A percentile compares a stretch with the other conserved stretches of the same genome.
Evolutionary conservation across 768 basidiomycete species (phyloP).

Genomic region (Tricholoma saponaceum): DNA sequence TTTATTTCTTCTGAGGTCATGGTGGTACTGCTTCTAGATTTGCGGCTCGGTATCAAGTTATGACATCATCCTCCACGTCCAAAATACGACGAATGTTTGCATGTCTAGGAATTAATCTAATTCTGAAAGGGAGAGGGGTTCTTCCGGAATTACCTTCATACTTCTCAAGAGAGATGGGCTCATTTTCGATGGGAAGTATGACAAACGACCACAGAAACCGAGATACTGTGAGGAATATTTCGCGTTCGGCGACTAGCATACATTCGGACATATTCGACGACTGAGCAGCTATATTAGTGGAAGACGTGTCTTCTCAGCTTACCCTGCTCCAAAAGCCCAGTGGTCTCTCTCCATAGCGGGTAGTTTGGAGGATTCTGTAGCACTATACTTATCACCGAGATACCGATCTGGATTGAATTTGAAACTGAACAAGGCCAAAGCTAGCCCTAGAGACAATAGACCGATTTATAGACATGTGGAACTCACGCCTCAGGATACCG

Average conservation of each 20-base stretch:
- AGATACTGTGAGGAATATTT: constrained; percentile 41
- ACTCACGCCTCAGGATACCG: constrained; percentile 34
- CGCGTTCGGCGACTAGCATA: constrained; percentile 40
- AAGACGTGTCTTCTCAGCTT: constrained; percentile 6
- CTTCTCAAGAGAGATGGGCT: constrained; percentile 40
- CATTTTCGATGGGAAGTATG: constrained; percentile 32
- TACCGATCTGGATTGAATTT: constrained; percentile 36
- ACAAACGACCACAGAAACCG: constrained; percentile 44
- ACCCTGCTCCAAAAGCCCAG: constrained; percentile 49
- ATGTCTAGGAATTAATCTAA: constrained; percentile 25
- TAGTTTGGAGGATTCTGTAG: constrained; percentile 39
- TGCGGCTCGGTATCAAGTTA: not conserved
- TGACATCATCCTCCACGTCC: not conserved
- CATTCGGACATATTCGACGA: constrained; percentile 40
- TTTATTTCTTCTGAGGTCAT: too few species aligned
- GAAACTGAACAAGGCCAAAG: not conserved
- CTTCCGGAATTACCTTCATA: constrained; percentile 43
- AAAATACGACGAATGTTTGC: constrained; percentile 21
- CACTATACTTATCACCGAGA: constrained; percentile 30
- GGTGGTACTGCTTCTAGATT: too few species aligned
- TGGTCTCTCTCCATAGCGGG: constrained; percentile 40
- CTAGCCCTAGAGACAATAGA: not conserved
- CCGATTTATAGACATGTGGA: constrained; percentile 2
- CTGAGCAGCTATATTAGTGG: constrained; percentile 11
- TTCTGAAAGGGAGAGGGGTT: constrained; percentile 37